These are phyloP conservation scores for Yamadazyma trypodendri DNA, from an alignment of 1,139 yeast genomes.

Conservation along the genomic window DNA sequence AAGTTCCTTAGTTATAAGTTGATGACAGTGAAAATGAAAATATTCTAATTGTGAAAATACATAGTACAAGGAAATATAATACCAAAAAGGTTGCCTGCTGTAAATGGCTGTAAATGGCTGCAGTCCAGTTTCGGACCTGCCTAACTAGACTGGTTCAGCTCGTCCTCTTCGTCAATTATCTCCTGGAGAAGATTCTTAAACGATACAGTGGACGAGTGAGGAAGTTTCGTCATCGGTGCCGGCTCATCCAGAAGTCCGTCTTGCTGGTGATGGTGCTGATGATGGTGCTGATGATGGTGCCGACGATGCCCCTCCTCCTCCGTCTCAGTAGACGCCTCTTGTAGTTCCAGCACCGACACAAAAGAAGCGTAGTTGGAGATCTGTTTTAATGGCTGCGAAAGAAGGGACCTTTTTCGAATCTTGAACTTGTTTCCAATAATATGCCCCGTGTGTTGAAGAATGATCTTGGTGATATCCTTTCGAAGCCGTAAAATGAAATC, in stretches of 20 bases:
- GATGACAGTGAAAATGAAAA: too few species aligned
- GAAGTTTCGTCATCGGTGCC: constrained; percentile 1
- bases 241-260: constrained; percentile 1
- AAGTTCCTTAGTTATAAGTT: too few species aligned
- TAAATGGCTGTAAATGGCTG: too few species aligned
- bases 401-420: constrained; percentile 27
- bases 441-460: constrained; percentile 75
- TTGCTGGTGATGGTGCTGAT: constrained; percentile 7
- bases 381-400: constrained; percentile 43
- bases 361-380: constrained; percentile 39
- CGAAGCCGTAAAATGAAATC: constrained; percentile 66
- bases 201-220: constrained; percentile 5
- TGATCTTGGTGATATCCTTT: constrained; percentile 65
- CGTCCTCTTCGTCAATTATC: constrained; percentile 19
- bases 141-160: constrained; percentile 7
- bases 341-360: constrained; percentile 42
- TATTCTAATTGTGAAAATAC: too few species aligned
- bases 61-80: neutral
- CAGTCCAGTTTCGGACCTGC: neutral
- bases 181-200: constrained; percentile 17
- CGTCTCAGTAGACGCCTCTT: constrained; percentile 9
- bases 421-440: constrained; percentile 76
- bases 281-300: constrained; percentile 7
- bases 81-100: neutral
- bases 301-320: neutral